phyloP scores from a whole-genome alignment of 169 alveolate genomes.

The Plasmodium sp. region DNA sequence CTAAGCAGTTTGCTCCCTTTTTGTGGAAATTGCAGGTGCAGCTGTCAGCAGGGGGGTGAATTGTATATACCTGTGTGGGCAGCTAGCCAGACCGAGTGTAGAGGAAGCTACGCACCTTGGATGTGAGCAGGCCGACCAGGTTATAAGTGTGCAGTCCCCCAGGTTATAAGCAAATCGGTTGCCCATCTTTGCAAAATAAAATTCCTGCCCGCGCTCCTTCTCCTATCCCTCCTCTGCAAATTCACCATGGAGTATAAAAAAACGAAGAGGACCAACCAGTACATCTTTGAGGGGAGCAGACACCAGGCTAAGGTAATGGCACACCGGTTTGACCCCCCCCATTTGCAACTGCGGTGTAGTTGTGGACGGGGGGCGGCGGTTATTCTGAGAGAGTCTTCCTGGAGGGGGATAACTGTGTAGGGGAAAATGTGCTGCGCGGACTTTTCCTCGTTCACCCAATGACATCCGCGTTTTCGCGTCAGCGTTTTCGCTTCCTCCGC shows the following conservation, averaged over 20 bases:
- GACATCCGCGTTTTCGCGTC: not conserved
- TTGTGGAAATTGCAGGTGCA: not conserved
- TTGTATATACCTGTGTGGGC: not conserved
- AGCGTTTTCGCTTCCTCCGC: not conserved
- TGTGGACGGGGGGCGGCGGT: not conserved
- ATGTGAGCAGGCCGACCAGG: too few species aligned
- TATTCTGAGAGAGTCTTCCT: too few species aligned
- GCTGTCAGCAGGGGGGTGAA: not conserved
- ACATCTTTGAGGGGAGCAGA: conserved; percentile 46
- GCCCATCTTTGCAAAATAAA: conserved; percentile 17
- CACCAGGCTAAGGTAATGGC: conserved; percentile 23
- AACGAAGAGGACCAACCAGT: conserved; percentile 56
- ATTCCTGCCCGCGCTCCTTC: not conserved
- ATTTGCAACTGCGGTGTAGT: not conserved
- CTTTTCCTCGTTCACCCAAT: not conserved
- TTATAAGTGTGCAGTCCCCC: too few species aligned
- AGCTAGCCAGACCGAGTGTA: not conserved
- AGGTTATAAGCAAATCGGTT: not conserved
- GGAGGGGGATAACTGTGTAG: not conserved
- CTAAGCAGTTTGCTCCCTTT: not conserved
- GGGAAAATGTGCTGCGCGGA: not conserved
- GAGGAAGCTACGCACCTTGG: not conserved
- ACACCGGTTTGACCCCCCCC: too few species aligned
- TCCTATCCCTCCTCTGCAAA: not conserved
- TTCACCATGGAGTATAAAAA: conserved; percentile 59